Conservation (phyloP, 352 stramenopile species). For the Phytophthora constricta region DNA sequence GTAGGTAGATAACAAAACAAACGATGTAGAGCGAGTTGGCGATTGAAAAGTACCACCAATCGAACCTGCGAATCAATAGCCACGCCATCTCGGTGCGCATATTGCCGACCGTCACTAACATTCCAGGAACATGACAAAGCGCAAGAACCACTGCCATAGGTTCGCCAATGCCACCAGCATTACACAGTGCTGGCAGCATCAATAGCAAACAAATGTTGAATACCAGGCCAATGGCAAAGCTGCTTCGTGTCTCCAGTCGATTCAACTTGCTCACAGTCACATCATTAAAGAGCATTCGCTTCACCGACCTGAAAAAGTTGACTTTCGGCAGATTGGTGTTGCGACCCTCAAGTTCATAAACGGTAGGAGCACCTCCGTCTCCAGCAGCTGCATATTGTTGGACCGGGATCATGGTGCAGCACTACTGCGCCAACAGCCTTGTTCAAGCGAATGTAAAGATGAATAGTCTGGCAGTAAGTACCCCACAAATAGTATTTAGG, state of each 20-base stretch:
- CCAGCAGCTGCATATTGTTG: neutral
- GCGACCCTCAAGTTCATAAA: neutral
- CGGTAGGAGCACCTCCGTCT: neutral
- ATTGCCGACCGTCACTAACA: neutral
- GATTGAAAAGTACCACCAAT: neutral
- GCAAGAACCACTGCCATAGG: neutral
- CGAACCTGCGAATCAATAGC: neutral
- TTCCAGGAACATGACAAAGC: neutral
- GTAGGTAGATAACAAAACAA: neutral
- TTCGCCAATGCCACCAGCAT: neutral
- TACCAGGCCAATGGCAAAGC: neutral
- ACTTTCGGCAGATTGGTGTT: neutral
- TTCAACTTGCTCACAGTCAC: neutral
- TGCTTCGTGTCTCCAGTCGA: slow-evolving; percentile 1
- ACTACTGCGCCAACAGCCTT: too few species aligned
- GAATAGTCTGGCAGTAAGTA: too few species aligned
- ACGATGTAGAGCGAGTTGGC: neutral
- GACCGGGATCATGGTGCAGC: neutral
- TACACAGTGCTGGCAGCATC: neutral
- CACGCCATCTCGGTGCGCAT: neutral
- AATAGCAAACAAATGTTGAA: neutral
- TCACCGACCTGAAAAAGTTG: neutral
- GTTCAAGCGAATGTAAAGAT: too few species aligned
- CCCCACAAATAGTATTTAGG: too few species aligned
- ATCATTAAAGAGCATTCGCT: neutral